Evolutionary conservation across 2,329 filamentous ascomycete genomes (phyloP).

Genomic region (Colletotrichum endophyticum): DNA sequence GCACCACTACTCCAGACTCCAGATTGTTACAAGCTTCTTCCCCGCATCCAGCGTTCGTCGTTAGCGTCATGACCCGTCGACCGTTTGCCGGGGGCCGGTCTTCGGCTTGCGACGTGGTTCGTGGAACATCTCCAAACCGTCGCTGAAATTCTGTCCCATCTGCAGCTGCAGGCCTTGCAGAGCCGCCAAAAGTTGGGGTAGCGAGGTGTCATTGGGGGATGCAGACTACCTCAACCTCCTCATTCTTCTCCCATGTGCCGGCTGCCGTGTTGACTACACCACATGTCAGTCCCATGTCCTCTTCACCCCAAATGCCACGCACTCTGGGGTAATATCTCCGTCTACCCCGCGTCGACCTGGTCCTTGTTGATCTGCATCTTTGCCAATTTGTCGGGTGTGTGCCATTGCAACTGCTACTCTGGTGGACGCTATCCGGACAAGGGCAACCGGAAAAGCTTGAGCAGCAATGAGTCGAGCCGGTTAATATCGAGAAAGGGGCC

Average conservation of each 20-base stretch:
- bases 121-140: constrained; percentile 11
- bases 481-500: neutral
- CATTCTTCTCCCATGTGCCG: neutral
- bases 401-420: neutral
- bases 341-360: constrained; percentile 4
- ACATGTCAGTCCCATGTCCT: neutral
- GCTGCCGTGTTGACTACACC: neutral
- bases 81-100: neutral
- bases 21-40: neutral
- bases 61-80: neutral
- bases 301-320: neutral
- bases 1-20: neutral
- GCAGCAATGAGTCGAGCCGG: neutral
- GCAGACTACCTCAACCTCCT: neutral
- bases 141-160: constrained; percentile 9
- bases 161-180: neutral
- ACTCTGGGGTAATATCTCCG: constrained; percentile 10
- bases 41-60: neutral
- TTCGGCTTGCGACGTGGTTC: constrained; percentile 10
- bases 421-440: neutral
- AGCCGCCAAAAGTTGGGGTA: constrained; percentile 17
- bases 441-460: neutral
- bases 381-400: neutral
- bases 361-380: neutral
- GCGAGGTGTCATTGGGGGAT: neutral